phyloP scores from a whole-genome alignment of 192 early-diverging fungal genomes.

The Paraglomus brasilianum region DNA sequence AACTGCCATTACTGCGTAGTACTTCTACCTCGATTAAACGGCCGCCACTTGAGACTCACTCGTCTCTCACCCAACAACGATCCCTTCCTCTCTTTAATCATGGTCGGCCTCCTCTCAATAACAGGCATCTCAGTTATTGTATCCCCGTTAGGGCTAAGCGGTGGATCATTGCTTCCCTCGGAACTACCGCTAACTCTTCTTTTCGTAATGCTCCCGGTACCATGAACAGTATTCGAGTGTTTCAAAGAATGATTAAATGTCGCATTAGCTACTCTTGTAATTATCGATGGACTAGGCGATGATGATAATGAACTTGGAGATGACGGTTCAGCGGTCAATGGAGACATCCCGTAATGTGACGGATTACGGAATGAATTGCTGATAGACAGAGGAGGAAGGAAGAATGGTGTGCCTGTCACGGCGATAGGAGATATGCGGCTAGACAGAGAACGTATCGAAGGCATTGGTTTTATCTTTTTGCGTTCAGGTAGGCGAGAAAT shows the following conservation, averaged over 20 bases:
- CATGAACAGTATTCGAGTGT: neutral
- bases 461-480: constrained; percentile 5
- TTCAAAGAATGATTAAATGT: constrained; percentile 7
- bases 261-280: constrained; percentile 17
- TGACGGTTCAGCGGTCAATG: neutral
- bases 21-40: constrained; percentile 25
- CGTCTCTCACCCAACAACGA: constrained; percentile 20
- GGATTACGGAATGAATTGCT: constrained; percentile 9
- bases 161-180: neutral
- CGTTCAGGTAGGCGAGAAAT: constrained; percentile 40
- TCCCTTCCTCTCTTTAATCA: constrained; percentile 14
- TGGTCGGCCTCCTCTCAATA: constrained; percentile 13
- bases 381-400: constrained; percentile 12
- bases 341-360: constrained; percentile 3
- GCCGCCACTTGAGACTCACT: constrained; percentile 9
- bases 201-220: neutral
- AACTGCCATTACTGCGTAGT: constrained; percentile 13
- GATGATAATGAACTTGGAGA: constrained; percentile 4
- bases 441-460: neutral
- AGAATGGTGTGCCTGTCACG: neutral
- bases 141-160: constrained; percentile 13
- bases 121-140: constrained; percentile 24
- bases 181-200: neutral
- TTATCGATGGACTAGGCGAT: constrained; percentile 14
- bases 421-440: neutral